Conservation (phyloP, 208 protist species). For the Leishmania gerbilli region DNA sequence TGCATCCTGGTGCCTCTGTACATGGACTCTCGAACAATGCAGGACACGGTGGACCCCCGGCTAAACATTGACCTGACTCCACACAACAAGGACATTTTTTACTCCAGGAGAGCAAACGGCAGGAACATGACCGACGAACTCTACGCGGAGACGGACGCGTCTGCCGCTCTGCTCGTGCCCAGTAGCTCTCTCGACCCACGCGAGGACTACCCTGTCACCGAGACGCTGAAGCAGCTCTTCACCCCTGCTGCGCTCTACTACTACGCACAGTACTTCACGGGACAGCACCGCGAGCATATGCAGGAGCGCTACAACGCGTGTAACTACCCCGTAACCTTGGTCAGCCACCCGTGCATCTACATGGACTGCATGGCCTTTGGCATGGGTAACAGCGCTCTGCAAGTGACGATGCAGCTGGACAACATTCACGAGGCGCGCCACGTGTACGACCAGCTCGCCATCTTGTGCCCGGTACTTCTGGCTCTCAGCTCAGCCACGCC, state of each 20-base stretch:
- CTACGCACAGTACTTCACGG: conserved; percentile 92
- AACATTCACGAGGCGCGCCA: conserved; percentile 93
- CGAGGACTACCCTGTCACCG: conserved; percentile 46
- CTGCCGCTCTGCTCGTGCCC: background rate
- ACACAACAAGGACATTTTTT: conserved; percentile 85
- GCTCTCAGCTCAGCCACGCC: conserved; percentile 96
- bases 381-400: conserved; percentile 98
- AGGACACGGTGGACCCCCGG: conserved; percentile 67
- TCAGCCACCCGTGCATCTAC: conserved; percentile 94
- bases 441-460: conserved; percentile 98
- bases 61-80: conserved; percentile 81
- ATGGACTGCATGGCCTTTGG: conserved; percentile 99
- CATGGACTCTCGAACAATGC: conserved; percentile 92
- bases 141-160: conserved; percentile 10
- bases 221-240: conserved; percentile 76
- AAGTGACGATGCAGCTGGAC: conserved; percentile 97
- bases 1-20: conserved; percentile 97
- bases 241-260: conserved; percentile 88
- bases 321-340: conserved; percentile 80
- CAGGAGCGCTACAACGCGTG: conserved; percentile 82
- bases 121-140: conserved; percentile 55
- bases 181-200: conserved; percentile 31
- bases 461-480: conserved; percentile 96
- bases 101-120: conserved; percentile 37
- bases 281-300: conserved; percentile 63